Percentiles rank a stretch among this genome's conserved stretches.
Conservation (phyloP, 2,329 filamentous ascomycete genomes). For the Pyrenophora teres region DNA sequence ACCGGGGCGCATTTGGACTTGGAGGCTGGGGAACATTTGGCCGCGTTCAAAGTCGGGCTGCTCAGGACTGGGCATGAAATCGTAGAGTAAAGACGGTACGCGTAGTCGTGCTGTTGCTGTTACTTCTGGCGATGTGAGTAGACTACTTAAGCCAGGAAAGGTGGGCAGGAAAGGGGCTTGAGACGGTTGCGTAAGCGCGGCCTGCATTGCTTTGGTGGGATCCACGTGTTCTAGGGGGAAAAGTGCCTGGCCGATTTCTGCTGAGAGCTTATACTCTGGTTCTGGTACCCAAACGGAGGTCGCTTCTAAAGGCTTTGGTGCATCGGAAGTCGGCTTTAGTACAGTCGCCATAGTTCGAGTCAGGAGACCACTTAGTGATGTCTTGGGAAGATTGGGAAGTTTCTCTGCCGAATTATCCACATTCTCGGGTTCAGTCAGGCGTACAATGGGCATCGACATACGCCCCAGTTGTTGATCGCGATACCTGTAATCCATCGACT, state of each 20-base stretch:
- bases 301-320: not conserved
- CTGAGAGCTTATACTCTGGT: conserved; percentile 21
- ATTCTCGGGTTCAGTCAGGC: not conserved
- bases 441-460: conserved; percentile 27
- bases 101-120: conserved; percentile 9
- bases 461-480: conserved; percentile 32
- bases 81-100: conserved; percentile 27
- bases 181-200: not conserved
- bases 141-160: conserved; percentile 28
- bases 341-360: conserved; percentile 6
- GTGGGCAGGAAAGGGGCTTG: conserved; percentile 21
- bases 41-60: conserved; percentile 10
- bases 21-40: conserved; percentile 31
- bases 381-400: not conserved
- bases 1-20: conserved; percentile 28
- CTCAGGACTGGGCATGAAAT: conserved; percentile 29
- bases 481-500: conserved; percentile 27
- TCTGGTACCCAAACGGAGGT: conserved; percentile 20
- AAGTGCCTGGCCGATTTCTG: conserved; percentile 33
- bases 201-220: conserved; percentile 4
- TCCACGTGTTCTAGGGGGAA: conserved; percentile 21
- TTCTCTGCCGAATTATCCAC: not conserved
- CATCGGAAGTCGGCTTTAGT: not conserved
- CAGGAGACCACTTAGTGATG: conserved; percentile 1
- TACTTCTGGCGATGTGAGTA: conserved; percentile 26